Percentiles rank a stretch among this genome's conserved stretches.
Evolutionary conservation across 2,329 filamentous ascomycete species (phyloP).

Genomic region (Juglanconis sp.): DNA sequence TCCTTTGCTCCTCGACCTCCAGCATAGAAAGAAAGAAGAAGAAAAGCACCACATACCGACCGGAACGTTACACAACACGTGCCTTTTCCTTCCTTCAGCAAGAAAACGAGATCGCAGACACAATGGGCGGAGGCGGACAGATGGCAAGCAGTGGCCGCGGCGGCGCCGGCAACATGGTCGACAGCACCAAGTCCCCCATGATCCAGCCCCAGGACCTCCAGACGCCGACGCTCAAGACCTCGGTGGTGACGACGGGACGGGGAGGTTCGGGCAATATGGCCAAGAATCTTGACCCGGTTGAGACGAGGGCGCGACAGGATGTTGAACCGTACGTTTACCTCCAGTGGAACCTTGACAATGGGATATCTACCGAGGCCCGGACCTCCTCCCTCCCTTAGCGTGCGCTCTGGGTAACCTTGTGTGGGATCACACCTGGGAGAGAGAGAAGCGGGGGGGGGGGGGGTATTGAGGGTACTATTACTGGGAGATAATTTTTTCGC

Average conservation of each 20-base stretch:
- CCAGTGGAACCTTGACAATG: too few species aligned
- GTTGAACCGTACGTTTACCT: conserved; percentile 61
- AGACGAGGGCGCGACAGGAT: conserved; percentile 79
- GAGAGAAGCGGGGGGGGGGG: too few species aligned
- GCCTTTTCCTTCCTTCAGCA: too few species aligned
- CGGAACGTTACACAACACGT: too few species aligned
- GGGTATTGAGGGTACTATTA: too few species aligned
- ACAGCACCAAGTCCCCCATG: conserved; percentile 43
- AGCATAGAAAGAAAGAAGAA: not conserved
- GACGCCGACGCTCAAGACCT: conserved; percentile 78
- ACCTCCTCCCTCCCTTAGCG: too few species aligned
- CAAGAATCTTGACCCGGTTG: conserved; percentile 63
- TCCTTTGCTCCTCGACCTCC: too few species aligned
- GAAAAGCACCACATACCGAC: not conserved
- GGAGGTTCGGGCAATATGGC: conserved; percentile 89
- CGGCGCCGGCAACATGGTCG: conserved; percentile 72
- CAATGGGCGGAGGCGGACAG: conserved; percentile 2
- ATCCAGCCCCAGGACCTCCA: conserved; percentile 63
- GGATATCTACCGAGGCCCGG: too few species aligned
- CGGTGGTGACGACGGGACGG: conserved; percentile 85
- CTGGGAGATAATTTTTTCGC: conserved; percentile 16
- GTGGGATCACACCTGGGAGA: too few species aligned
- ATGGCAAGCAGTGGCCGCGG: conserved; percentile 55
- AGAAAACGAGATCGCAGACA: not conserved
- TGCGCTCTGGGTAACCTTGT: too few species aligned